These are phyloP conservation scores for Leccinum pallidistipes DNA, from an alignment of 1,284 basidiomycete genomes.

Conservation along the genomic window DNA sequence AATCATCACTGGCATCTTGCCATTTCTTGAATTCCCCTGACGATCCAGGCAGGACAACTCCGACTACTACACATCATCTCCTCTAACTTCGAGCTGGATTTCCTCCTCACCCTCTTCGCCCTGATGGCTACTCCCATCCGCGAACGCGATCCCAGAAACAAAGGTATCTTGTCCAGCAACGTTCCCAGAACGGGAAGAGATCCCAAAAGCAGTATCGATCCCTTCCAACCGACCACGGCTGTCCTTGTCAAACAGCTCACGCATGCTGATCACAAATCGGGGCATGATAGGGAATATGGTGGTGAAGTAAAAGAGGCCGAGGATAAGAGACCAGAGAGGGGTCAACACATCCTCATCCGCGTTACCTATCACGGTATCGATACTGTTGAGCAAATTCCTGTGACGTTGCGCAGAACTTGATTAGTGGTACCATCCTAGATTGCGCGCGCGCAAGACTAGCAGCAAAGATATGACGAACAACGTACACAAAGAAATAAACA, in stretches of 20 bases:
- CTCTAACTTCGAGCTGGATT: background rate
- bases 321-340: background rate
- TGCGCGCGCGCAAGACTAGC: no score
- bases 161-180: background rate
- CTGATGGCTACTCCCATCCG: background rate
- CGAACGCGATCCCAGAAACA: background rate
- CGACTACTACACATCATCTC: background rate
- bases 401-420: background rate
- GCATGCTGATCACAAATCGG: background rate
- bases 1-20: background rate
- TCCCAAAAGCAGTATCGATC: background rate
- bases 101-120: background rate
- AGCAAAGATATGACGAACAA: background rate
- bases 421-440: background rate
- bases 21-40: background rate
- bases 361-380: background rate
- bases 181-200: background rate
- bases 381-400: background rate
- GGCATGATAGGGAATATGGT: background rate
- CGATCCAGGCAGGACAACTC: background rate
- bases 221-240: background rate
- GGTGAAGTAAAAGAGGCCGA: background rate
- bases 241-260: background rate
- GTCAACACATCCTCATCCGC: accelerated
- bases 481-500: background rate